Evolutionary conservation across 345 rosid genomes (phyloP).

Genomic region (Streptanthus diversifolius): DNA sequence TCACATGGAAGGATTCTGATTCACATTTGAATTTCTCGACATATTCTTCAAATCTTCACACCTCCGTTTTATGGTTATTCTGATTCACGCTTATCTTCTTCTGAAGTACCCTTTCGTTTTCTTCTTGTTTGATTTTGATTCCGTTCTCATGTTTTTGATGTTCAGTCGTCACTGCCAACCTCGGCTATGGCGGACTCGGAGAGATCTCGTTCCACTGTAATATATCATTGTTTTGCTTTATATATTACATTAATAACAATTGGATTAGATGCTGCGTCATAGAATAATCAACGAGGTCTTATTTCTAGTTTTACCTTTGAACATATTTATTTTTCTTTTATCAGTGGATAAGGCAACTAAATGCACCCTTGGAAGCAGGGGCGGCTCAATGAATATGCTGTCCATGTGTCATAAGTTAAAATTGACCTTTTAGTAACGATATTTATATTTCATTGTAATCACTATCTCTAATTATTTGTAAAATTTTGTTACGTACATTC

Average conservation of each 20-base stretch:
- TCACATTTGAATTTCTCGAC: too few species aligned
- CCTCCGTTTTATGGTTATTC: constrained; percentile 46
- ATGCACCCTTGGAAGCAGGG: constrained; percentile 73
- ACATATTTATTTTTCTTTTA: neutral
- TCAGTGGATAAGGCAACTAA: constrained; percentile 88
- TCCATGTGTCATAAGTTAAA: too few species aligned
- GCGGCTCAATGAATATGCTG: too few species aligned
- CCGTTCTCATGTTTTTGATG: neutral
- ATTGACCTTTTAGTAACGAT: too few species aligned
- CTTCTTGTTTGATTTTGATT: constrained; percentile 15
- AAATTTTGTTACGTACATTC: too few species aligned
- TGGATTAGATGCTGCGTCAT: constrained; percentile 9
- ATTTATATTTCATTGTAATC: too few species aligned
- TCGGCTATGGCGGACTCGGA: constrained; percentile 48
- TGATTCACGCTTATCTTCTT: neutral
- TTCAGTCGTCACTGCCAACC: constrained; percentile 65
- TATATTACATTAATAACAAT: neutral
- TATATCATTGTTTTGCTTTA: neutral
- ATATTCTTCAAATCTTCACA: too few species aligned
- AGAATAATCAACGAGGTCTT: neutral
- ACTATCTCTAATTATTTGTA: too few species aligned
- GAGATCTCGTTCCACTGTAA: constrained; percentile 60
- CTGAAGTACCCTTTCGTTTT: neutral
- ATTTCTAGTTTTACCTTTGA: neutral
- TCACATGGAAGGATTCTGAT: too few species aligned